Evolutionary conservation across 164 flowering plant species (phyloP).

Genomic region (Liriodendron chinense): DNA sequence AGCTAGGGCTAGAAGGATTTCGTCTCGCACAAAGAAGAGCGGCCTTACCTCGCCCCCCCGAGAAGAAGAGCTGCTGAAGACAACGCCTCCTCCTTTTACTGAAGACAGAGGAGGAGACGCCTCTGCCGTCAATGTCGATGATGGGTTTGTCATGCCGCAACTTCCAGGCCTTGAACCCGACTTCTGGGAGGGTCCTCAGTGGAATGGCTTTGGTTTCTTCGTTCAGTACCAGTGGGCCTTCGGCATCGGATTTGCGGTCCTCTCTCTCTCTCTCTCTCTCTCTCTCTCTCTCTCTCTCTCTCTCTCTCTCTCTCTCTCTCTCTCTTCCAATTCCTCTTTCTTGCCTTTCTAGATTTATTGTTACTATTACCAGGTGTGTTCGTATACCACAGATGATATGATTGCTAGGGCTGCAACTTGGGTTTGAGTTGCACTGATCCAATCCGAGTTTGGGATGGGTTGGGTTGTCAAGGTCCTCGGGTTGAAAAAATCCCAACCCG

Average conservation of each 20-base stretch:
- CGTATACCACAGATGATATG: background rate
- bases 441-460: background rate
- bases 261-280: background rate
- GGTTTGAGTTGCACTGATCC: too few species aligned
- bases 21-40: slow-evolving; percentile 55
- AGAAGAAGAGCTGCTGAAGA: slow-evolving; percentile 20
- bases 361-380: background rate
- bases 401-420: background rate
- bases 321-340: background rate
- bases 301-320: background rate
- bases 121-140: slow-evolving; percentile 25
- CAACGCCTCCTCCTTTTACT: slow-evolving; percentile 9
- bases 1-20: slow-evolving; percentile 23
- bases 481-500: background rate
- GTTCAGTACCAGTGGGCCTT: slow-evolving; percentile 91
- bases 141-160: slow-evolving; percentile 57
- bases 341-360: background rate
- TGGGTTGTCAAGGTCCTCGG: background rate
- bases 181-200: slow-evolving; percentile 85
- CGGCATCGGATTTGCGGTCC: slow-evolving; percentile 81
- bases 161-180: slow-evolving; percentile 64
- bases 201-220: slow-evolving; percentile 83
- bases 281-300: too few species aligned
- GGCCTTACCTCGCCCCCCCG: slow-evolving; percentile 33
- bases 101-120: slow-evolving; percentile 10